These are phyloP conservation scores for Aspergillus carbonarius DNA, from an alignment of 2,329 filamentous ascomycete species.

Conservation along the genomic window DNA sequence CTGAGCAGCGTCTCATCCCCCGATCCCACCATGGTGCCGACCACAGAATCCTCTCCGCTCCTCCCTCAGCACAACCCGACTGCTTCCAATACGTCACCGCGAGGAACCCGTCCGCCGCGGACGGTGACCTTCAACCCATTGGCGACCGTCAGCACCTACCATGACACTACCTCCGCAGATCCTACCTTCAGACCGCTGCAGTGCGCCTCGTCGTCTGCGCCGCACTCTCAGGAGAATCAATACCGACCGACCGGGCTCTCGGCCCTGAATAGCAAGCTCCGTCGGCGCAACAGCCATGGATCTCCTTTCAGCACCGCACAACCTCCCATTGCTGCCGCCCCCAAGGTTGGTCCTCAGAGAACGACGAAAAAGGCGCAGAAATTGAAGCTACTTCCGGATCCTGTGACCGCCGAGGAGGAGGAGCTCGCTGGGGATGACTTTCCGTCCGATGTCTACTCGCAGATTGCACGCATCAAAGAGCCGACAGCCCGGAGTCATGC, in stretches of 20 bases:
- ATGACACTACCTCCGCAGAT: constrained; percentile 41
- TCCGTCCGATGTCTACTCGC: constrained; percentile 92
- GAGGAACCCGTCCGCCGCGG: constrained; percentile 37
- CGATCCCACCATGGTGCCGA: constrained; percentile 33
- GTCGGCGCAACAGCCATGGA: constrained; percentile 80
- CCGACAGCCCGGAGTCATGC: constrained; percentile 90
- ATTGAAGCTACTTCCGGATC: constrained; percentile 92
- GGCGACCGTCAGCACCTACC: constrained; percentile 46
- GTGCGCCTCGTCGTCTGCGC: constrained; percentile 37
- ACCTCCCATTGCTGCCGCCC: constrained; percentile 41
- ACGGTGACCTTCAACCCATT: constrained; percentile 52
- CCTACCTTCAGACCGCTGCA: constrained; percentile 44
- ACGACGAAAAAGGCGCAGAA: constrained; percentile 97
- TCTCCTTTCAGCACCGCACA: constrained; percentile 49
- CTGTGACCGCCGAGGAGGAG: constrained; percentile 76
- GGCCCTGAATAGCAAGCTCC: constrained; percentile 81
- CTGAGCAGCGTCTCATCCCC: constrained; percentile 4
- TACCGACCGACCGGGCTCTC: constrained; percentile 65
- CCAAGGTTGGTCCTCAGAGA: constrained; percentile 89
- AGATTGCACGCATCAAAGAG: constrained; percentile 97
- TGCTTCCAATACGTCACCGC: constrained; percentile 40
- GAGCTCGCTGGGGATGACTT: constrained; percentile 82
- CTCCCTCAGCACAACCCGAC: constrained; percentile 35
- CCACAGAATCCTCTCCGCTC: constrained; percentile 44
- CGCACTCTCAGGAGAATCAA: constrained; percentile 28